phyloP scores from a whole-genome alignment of 305 asterid species.

The Ilex paraguariensis region DNA sequence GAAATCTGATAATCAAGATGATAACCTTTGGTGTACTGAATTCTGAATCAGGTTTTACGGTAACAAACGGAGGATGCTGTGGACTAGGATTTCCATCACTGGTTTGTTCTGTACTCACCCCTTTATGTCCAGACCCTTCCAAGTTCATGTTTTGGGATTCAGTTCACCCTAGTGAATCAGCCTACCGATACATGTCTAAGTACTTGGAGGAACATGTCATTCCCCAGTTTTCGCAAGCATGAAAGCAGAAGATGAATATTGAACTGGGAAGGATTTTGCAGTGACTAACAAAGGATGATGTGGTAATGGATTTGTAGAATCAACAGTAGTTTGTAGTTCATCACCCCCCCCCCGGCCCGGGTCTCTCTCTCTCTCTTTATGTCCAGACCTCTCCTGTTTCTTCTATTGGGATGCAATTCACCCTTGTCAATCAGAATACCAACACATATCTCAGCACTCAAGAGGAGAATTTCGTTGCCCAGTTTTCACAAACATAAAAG shows the following conservation, averaged over 20 bases:
- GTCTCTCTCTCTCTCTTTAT: constrained; percentile 9
- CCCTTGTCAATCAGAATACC: constrained; percentile 12
- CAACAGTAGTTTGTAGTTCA: constrained; percentile 6
- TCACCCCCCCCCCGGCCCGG: too few relatives aligned
- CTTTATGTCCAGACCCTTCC: constrained; percentile 14
- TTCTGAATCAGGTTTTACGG: constrained; percentile 14
- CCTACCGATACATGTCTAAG: constrained; percentile 11
- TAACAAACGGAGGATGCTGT: constrained; percentile 18
- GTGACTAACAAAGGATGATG: constrained; percentile 21
- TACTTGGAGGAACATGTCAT: not conserved
- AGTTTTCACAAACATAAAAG: not conserved
- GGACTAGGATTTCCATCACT: constrained; percentile 17
- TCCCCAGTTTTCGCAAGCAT: not conserved
- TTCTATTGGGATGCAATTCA: constrained; percentile 19
- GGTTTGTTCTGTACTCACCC: constrained; percentile 2
- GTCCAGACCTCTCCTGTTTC: constrained; percentile 9
- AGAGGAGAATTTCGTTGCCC: not conserved
- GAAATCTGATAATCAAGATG: too few relatives aligned
- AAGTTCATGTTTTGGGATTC: constrained; percentile 14
- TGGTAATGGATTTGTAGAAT: constrained; percentile 13
- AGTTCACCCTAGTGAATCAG: constrained; percentile 16
- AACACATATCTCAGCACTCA: constrained; percentile 8
- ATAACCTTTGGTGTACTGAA: too few relatives aligned
- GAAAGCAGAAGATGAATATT: not conserved
- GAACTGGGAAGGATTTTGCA: constrained; percentile 5